Conservation (phyloP, 371 early-diverging fungal species). For the Edhazardia aedis region DNA sequence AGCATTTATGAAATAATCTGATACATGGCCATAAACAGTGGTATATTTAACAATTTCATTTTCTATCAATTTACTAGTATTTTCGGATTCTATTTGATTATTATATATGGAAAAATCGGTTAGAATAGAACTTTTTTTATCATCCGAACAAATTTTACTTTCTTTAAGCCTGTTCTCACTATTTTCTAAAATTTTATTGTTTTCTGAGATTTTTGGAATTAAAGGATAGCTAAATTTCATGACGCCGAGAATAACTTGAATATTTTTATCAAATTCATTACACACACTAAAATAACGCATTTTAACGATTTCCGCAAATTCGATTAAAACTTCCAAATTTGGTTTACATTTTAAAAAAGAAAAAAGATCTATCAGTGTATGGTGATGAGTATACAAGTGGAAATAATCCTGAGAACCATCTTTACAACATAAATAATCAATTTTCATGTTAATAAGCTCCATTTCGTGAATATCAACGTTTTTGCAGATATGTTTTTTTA, state of each 20-base stretch:
- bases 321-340: conserved; percentile 21
- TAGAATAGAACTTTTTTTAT: conserved; percentile 1
- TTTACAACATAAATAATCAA: conserved; percentile 32
- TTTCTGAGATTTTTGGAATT: no score
- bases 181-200: no score
- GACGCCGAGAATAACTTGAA: conserved; percentile 29
- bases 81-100: neutral
- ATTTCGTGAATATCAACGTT: neutral
- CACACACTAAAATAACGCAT: conserved; percentile 42
- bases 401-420: conserved; percentile 39
- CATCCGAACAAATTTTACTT: conserved; percentile 31
- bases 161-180: conserved; percentile 1
- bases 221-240: conserved; percentile 12
- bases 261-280: conserved; percentile 11
- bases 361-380: conserved; percentile 35
- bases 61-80: neutral
- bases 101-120: neutral
- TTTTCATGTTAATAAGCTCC: conserved; percentile 2
- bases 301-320: conserved; percentile 32
- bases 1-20: neutral
- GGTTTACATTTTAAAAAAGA: conserved; percentile 22
- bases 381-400: conserved; percentile 12
- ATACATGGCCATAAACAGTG: neutral
- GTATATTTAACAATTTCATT: neutral
- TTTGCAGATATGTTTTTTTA: conserved; percentile 7